A percentile compares a stretch with the other conserved stretches of the same genome.
Evolutionary conservation across 208 protist species (phyloP).

Genomic region (Pavlovales sp.): DNA sequence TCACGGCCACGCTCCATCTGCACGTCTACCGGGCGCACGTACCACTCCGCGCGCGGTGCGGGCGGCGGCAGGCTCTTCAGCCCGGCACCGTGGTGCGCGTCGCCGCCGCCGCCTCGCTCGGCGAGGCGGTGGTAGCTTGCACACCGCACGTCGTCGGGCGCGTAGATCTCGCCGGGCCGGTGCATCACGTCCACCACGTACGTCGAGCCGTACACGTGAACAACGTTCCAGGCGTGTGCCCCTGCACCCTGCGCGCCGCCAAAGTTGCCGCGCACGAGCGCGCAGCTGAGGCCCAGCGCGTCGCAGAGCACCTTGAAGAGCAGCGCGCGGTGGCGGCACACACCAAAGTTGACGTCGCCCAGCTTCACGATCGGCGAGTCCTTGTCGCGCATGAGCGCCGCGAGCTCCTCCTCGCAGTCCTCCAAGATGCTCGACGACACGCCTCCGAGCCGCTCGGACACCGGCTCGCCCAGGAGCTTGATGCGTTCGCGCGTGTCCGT

Average conservation of each 20-base stretch:
- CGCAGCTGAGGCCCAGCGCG: neutral
- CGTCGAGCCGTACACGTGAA: neutral
- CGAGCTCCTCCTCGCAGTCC: neutral
- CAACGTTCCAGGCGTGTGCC: neutral
- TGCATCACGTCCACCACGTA: neutral
- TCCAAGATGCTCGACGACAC: neutral
- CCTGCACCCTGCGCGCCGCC: no score
- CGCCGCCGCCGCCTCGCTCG: no score
- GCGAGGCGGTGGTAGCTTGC: no score
- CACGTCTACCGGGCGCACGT: neutral
- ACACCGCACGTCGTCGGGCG: no score
- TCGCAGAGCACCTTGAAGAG: constrained; percentile 1
- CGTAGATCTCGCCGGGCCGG: neutral
- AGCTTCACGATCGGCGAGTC: neutral
- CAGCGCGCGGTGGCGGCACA: neutral
- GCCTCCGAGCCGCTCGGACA: neutral
- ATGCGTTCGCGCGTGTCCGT: neutral
- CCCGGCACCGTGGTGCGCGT: no score
- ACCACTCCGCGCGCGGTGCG: neutral
- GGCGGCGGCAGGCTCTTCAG: neutral
- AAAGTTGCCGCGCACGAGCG: neutral
- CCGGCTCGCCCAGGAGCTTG: neutral
- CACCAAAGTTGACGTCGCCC: neutral
- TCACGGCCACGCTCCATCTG: neutral
- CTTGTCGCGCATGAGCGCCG: neutral